Evolutionary conservation across 805 yeast species (phyloP).

Genomic region (Wickerhamiella australiensis): DNA sequence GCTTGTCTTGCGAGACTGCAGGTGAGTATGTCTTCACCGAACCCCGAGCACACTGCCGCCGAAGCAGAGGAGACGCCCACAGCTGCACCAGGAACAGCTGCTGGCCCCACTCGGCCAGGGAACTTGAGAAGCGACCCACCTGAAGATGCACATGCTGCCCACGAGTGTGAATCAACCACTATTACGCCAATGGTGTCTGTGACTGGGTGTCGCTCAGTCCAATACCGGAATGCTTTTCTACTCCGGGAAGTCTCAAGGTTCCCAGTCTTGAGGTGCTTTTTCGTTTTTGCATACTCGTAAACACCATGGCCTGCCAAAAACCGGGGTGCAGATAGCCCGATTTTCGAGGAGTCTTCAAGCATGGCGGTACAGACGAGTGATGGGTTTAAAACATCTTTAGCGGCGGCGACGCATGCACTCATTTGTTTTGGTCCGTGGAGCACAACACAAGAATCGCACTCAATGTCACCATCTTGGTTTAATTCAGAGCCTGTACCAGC

Average conservation of each 20-base stretch:
- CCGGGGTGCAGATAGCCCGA: slow-evolving; percentile 21
- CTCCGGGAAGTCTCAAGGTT: slow-evolving; percentile 18
- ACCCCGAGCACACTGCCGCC: slow-evolving; percentile 23
- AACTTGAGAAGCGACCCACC: slow-evolving; percentile 32
- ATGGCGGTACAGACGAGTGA: slow-evolving; percentile 21
- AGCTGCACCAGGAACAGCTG: slow-evolving; percentile 33
- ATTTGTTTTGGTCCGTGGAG: slow-evolving; percentile 6
- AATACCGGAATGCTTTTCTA: slow-evolving; percentile 13
- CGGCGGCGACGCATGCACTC: slow-evolving; percentile 28
- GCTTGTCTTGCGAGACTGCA: slow-evolving; percentile 23
- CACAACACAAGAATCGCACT: slow-evolving; percentile 33
- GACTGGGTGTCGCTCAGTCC: slow-evolving; percentile 18
- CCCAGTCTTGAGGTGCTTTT: slow-evolving; percentile 13
- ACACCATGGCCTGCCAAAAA: slow-evolving; percentile 30
- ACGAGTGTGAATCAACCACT: slow-evolving; percentile 22
- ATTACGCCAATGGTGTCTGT: slow-evolving; percentile 34
- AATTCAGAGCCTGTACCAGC: slow-evolving; percentile 34
- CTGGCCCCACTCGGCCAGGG: slow-evolving; percentile 34
- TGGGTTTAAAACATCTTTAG: slow-evolving; percentile 26
- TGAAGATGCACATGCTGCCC: slow-evolving; percentile 30
- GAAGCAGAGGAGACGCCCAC: slow-evolving; percentile 15
- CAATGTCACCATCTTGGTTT: slow-evolving; percentile 27
- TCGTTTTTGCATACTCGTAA: slow-evolving; percentile 20
- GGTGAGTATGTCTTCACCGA: slow-evolving; percentile 32
- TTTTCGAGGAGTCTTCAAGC: slow-evolving; percentile 12